Base-by-base conservation (phyloP, 495 filamentous ascomycete genomes). In the Bathelium albidoporum region DNA sequence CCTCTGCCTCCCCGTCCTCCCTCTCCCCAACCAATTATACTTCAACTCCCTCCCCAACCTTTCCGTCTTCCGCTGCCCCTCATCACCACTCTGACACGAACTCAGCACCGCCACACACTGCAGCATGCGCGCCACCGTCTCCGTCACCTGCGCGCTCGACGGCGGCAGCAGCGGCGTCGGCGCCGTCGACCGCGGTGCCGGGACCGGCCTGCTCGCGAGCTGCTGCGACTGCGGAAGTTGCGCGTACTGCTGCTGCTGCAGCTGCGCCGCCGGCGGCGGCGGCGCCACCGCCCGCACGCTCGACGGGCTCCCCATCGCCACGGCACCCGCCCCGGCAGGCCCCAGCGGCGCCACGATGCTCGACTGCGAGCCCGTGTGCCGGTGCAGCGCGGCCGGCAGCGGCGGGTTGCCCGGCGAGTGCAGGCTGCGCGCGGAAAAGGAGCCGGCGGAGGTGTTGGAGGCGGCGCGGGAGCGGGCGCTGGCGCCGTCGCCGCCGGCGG, bases 91-190 rank as follows among this genome's bases (percentile, higher is more conserved):
- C 70, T 87, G 85, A 14, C 95, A 83, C 66, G 86, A 87, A 11
- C 89, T 87, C 1, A 97, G 78, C 11, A 98, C 93, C 68, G 86
- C 89, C 73, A 98, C 87, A 71, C 95, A 98, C 75, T 98, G 94
- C 65, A 98, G 81, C 91, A 98, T 95, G 62, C 95, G 81, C 1
- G 90, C 94, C 10, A 96, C 93, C 61, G 90, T 95, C 64, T 97
- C 91, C 16, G 94, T 97, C 29, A 96, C 82, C 64, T 92, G 86
- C 28, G 91, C 89, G 65, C 85, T 80, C 22, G 69, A 69, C 63
- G 58, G 67, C 14, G 68, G 59, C 14, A 66, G 58, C 1, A 60
- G 20, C 3, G 63, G 52, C 49, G 49, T 55, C 49, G 49, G 49
- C 49, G n/a, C 20, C 49, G 49, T 24, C 7, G 49, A 55, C 20